Conservation (phyloP, 805 yeast species). For the Candida ficus region DNA sequence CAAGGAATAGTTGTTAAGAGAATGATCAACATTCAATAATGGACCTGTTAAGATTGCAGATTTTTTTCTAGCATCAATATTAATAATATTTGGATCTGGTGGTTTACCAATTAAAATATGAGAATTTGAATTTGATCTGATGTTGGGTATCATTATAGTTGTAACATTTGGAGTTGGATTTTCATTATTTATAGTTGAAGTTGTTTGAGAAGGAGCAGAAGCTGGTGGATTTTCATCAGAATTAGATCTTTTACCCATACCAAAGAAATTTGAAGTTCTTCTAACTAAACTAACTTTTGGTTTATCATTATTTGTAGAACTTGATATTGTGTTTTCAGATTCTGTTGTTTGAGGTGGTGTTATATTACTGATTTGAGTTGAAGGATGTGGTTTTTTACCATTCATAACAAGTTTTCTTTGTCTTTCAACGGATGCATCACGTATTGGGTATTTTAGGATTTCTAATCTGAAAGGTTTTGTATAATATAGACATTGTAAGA, state of each 20-base stretch:
- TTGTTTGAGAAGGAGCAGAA: constrained; percentile 1
- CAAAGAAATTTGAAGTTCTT: constrained; percentile 27
- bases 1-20: constrained; percentile 47
- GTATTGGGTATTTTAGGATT: constrained; percentile 43
- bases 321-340: too few species aligned
- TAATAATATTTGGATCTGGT: constrained; percentile 28
- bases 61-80: constrained; percentile 71
- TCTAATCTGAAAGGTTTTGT: constrained; percentile 61
- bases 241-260: constrained; percentile 16
- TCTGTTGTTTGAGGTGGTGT: constrained; percentile 1
- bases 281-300: constrained; percentile 15
- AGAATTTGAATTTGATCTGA: constrained; percentile 10
- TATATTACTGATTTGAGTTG: constrained; percentile 10
- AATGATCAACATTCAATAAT: constrained; percentile 71
- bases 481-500: constrained; percentile 81
- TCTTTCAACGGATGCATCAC: constrained; percentile 23
- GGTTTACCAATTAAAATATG: constrained; percentile 17
- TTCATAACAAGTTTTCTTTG: constrained; percentile 36
- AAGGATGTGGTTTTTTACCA: constrained; percentile 38
- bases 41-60: constrained; percentile 80
- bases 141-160: constrained; percentile 16
- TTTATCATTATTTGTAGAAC: constrained; percentile 13
- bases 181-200: constrained; percentile 2
- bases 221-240: constrained; percentile 13
- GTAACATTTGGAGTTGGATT: constrained; percentile 3